Percentiles rank a stretch among this genome's conserved stretches.
Evolutionary conservation across 768 basidiomycete genomes (phyloP).

Genomic region (Pulveroboletus frians): DNA sequence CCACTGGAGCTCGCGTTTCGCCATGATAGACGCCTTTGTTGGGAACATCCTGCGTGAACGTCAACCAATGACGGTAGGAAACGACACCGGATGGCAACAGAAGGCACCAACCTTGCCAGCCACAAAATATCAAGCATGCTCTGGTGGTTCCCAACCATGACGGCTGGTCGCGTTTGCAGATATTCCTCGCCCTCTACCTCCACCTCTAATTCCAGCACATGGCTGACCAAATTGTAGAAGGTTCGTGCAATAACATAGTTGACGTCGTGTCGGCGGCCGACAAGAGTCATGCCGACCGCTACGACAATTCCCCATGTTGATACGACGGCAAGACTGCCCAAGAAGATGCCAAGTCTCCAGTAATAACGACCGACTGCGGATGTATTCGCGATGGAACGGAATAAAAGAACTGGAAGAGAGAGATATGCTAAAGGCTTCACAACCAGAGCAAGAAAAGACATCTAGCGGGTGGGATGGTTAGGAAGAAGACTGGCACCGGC

Average conservation of each 20-base stretch:
- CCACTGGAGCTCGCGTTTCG: slow-evolving; percentile 86
- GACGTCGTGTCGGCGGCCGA: slow-evolving; percentile 71
- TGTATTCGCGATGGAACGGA: slow-evolving; percentile 52
- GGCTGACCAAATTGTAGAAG: slow-evolving; percentile 69
- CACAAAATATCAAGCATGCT: slow-evolving; percentile 85
- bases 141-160: slow-evolving; percentile 89
- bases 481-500: slow-evolving; percentile 9
- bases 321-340: slow-evolving; percentile 63
- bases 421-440: slow-evolving; percentile 72
- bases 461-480: slow-evolving; percentile 29
- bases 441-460: slow-evolving; percentile 59
- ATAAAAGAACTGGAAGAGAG: slow-evolving; percentile 64
- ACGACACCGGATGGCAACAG: slow-evolving; percentile 12
- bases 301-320: slow-evolving; percentile 69
- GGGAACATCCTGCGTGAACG: slow-evolving; percentile 66
- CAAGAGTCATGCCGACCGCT: slow-evolving; percentile 58
- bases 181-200: slow-evolving; percentile 86
- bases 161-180: slow-evolving; percentile 61
- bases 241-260: slow-evolving; percentile 78
- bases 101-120: slow-evolving; percentile 60
- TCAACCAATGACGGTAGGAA: slow-evolving; percentile 2
- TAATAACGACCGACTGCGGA: slow-evolving; percentile 65
- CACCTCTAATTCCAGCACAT: slow-evolving; percentile 59
- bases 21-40: slow-evolving; percentile 77
- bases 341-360: slow-evolving; percentile 65